Conservation (phyloP, 345 rosid species). For the Hibiscus mutabilis region DNA sequence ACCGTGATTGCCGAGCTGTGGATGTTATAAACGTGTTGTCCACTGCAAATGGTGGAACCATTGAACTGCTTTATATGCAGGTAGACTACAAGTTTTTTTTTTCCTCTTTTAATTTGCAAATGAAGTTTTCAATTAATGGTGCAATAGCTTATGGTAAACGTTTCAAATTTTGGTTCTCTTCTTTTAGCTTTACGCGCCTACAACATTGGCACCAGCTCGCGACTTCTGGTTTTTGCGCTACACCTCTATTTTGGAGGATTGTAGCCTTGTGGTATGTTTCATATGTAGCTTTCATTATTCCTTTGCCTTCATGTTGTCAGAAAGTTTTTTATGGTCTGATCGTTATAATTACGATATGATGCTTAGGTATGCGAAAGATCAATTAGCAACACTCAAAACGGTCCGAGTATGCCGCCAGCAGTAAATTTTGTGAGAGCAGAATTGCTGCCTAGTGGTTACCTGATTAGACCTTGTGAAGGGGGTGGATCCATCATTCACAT, state of each 20-base stretch:
- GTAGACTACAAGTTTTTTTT: constrained; percentile 22
- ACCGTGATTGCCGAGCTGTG: constrained; percentile 87
- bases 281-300: not conserved
- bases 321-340: not conserved
- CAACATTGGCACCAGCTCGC: constrained; percentile 95
- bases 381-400: constrained; percentile 85
- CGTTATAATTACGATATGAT: not conserved
- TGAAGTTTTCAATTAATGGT: constrained; percentile 1
- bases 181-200: constrained; percentile 81
- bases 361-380: constrained; percentile 82
- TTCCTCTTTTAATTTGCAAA: not conserved
- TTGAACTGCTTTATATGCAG: constrained; percentile 96
- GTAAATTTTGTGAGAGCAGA: constrained; percentile 91
- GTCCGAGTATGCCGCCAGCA: constrained; percentile 91
- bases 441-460: constrained; percentile 85
- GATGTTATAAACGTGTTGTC: constrained; percentile 80
- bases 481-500: constrained; percentile 97
- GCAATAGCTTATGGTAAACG: not conserved
- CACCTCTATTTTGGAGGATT: constrained; percentile 91
- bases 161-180: not conserved
- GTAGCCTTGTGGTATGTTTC: constrained; percentile 84
- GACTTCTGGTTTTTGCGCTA: constrained; percentile 98
- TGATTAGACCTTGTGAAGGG: constrained; percentile 97
- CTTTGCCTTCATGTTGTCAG: not conserved
- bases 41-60: constrained; percentile 89